Evolutionary conservation across 352 stramenopile species (phyloP), one percentile per base, ranked within the genome.

Genomic region (Phytophthora podocarpi): DNA sequence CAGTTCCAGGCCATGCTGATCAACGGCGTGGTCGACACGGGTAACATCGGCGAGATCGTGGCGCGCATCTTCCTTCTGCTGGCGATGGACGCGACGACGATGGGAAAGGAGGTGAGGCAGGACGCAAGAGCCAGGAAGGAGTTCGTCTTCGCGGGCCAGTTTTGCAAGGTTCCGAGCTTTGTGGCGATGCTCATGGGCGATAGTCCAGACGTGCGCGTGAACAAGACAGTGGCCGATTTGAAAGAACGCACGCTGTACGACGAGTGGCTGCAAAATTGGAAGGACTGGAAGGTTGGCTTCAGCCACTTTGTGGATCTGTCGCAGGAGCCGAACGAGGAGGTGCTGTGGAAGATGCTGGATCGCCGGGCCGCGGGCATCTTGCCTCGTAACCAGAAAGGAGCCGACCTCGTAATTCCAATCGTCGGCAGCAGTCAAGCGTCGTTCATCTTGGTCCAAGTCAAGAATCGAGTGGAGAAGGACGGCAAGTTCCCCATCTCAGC

Each of bases 1-100:
- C 43, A 51, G 16, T 36, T 51, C 9, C 27, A 28, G 27, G 23
- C 43, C 3, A 51, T 39, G 28, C 43, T 51, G 43, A 3, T 28
- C 9, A 39, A 40, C 13, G 43, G 43, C 20, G 11, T 40, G 43
- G 30, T 39, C 18, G 43, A 37, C n/a, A 24, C 43, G 16, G 12
- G 43, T 5, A 51, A 51, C n/a, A 39, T 51, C 12, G 30, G 43
- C 28, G n/a, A 51, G 12, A n/a, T n/a, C n/a, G n/a, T n/a, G n/a
- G n/a, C n/a, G n/a, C n/a, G n/a, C n/a, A n/a, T n/a, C n/a, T n/a
- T 30, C 11, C 43, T 51, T 37, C 20, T 51, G n/a, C 1, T 51
- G n/a, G 43, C 18, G 15, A 40, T 51, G 43, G 43, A 51, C 43
- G 27, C 43, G 13, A 34, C 40, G 40, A 34, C 8, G 5, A 48